A percentile compares a stretch with the other conserved stretches of the same genome.
Conservation (phyloP, 208 protist species). For the Leishmania guyanensis region DNA sequence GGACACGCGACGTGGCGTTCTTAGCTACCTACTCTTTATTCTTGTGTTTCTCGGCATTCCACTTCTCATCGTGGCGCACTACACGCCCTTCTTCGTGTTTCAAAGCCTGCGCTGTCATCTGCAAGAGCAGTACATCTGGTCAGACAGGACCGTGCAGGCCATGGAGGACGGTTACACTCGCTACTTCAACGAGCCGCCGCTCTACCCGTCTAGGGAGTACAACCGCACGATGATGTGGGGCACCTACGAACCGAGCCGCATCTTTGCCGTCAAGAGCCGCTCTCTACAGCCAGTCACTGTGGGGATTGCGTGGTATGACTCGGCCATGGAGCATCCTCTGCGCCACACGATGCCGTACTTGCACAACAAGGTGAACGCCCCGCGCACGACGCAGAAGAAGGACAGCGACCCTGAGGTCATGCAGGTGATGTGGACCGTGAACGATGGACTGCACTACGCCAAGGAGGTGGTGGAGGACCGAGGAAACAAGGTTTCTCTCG, state of each 20-base stretch:
- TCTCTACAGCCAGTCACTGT: conserved; percentile 65
- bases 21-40: conserved; percentile 65
- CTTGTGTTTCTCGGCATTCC: conserved; percentile 59
- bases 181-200: conserved; percentile 65
- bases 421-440: conserved; percentile 63
- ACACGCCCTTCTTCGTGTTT: conserved; percentile 85
- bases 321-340: conserved; percentile 46
- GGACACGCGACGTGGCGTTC: conserved; percentile 32
- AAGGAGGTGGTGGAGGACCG: conserved; percentile 62
- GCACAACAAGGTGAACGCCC: conserved; percentile 71
- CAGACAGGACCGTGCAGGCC: conserved; percentile 41
- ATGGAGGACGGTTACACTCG: conserved; percentile 63
- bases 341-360: conserved; percentile 68
- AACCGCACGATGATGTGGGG: conserved; percentile 82
- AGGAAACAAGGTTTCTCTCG: conserved; percentile 44
- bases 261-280: conserved; percentile 82
- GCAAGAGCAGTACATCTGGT: conserved; percentile 53
- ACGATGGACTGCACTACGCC: conserved; percentile 85
- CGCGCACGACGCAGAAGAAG: conserved; percentile 36
- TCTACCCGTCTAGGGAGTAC: conserved; percentile 69
- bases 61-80: conserved; percentile 47
- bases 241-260: conserved; percentile 81
- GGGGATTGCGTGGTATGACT: conserved; percentile 86
- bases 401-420: conserved; percentile 56
- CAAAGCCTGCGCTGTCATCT: conserved; percentile 71